A percentile compares a stretch with the other conserved stretches of the same genome.
Conservation (phyloP, 305 asterid species). For the Rubia tinctorum region DNA sequence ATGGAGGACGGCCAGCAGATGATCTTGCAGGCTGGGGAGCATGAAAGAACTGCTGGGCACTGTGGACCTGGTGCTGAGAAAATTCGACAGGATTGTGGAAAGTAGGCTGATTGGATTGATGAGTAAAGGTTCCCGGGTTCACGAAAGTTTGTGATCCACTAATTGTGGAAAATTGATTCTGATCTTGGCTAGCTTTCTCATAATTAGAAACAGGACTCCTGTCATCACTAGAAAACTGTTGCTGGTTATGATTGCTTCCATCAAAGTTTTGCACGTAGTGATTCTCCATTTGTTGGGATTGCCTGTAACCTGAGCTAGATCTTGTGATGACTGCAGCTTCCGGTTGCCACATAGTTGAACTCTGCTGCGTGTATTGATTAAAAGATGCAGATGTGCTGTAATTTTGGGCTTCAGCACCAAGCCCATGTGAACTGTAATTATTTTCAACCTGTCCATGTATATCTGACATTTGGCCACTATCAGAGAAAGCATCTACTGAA, state of each 20-base stretch:
- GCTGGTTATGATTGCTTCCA: constrained; percentile 34
- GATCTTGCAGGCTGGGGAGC: constrained; percentile 61
- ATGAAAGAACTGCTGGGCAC: constrained; percentile 46
- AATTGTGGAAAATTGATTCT: constrained; percentile 36
- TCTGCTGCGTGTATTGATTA: constrained; percentile 39
- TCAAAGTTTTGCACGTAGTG: constrained; percentile 37
- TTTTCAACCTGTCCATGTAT: constrained; percentile 32
- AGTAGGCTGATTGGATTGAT: constrained; percentile 44
- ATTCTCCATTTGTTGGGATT: constrained; percentile 38
- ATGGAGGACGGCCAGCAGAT: constrained; percentile 92
- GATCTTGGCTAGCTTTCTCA: constrained; percentile 41
- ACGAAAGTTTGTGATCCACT: constrained; percentile 36
- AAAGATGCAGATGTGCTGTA: constrained; percentile 49
- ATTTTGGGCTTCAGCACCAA: constrained; percentile 41
- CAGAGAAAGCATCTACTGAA: constrained; percentile 32
- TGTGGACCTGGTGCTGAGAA: constrained; percentile 53
- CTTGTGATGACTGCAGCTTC: constrained; percentile 33
- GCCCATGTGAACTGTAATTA: constrained; percentile 37
- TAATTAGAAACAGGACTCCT: constrained; percentile 36
- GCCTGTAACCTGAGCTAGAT: constrained; percentile 36
- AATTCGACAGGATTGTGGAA: constrained; percentile 46
- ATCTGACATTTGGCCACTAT: constrained; percentile 29
- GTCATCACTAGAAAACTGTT: constrained; percentile 35
- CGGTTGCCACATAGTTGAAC: constrained; percentile 43
- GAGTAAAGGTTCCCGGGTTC: constrained; percentile 42